Base-by-base conservation (phyloP, 805 yeast genomes). In the Saccharomycopsis amapae region DNA sequence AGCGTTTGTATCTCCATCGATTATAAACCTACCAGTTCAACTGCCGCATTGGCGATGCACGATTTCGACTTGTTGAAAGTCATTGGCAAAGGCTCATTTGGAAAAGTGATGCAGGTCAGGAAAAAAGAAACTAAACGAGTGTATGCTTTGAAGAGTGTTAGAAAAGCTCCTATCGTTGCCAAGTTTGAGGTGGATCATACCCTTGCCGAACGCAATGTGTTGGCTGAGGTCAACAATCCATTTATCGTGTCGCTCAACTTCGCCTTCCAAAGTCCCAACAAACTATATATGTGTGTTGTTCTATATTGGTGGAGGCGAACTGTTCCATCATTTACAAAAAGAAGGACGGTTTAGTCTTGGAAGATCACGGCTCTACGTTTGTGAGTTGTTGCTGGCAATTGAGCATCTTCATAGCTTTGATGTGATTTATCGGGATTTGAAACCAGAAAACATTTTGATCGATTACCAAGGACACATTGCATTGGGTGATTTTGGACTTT, bases 381-480 rank as follows among this genome's bases (percentile, higher is more conserved):
- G 97, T 25, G 98, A 90, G 66, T 72, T 90, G 55, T 72, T 93
- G 49, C 81, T 95, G 30, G 97, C 98, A 1, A 74, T 90, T 52
- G 97, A 93, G 62, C 83, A 93, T 51, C 66, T 90, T 47, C 98
- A 90, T 62, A 85, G 81, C 42, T 75, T 86, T 69, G 85, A 90
- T 62, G 95, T 90, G 52, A 88, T 90, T 56, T 90, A 90, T 65
- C 75, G 98, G 58, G 98, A 90, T 64, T 70, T 90, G 58, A 90
- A 90, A 64, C 97, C 98, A 1, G 98, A 90, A 58, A 90, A 90
- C 63, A 90, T 90, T 52, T 66, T 90, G 56, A 66, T 90, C 32
- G 98, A 90, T 62, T 88, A 90, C 65, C 95, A 93, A 58, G 98
- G 98, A 2, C 98, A 90, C 63, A 93, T 90, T 61, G 97, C 97